phyloP scores from a whole-genome alignment of 805 yeast genomes.

The Wickerhamiella azymoides region DNA sequence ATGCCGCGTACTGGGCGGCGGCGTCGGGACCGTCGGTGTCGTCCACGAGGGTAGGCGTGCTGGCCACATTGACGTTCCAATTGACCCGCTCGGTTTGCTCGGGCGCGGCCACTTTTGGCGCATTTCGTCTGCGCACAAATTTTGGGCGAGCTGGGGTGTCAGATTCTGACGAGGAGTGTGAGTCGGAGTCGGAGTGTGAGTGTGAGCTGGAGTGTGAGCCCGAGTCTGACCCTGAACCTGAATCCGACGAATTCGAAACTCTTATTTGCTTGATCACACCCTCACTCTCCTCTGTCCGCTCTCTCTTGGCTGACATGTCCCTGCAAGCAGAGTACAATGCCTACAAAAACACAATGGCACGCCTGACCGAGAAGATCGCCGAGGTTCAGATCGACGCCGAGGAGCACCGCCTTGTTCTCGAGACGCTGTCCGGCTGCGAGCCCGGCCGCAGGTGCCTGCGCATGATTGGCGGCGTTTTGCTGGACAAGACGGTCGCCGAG shows the following conservation, averaged over 20 bases:
- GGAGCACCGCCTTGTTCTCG: conserved; percentile 41
- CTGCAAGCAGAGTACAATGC: conserved; percentile 30
- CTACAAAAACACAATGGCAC: conserved; percentile 26
- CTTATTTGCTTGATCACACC: no score
- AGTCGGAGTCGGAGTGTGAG: conserved; percentile 11
- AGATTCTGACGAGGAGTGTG: background rate
- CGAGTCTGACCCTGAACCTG: conserved; percentile 12
- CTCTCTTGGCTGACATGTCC: conserved; percentile 11
- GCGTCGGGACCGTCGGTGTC: conserved; percentile 51
- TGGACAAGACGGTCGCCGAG: conserved; percentile 69
- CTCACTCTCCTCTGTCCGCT: conserved; percentile 14
- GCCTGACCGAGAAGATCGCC: conserved; percentile 26
- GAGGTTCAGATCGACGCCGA: conserved; percentile 31
- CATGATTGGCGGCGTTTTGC: conserved; percentile 87
- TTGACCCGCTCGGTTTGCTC: background rate
- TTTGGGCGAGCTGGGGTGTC: conserved; percentile 9
- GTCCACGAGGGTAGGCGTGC: conserved; percentile 32
- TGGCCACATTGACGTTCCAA: conserved; percentile 26
- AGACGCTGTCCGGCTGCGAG: conserved; percentile 40
- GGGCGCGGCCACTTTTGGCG: background rate
- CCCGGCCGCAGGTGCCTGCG: conserved; percentile 65
- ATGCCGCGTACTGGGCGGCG: conserved; percentile 30
- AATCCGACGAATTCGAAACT: conserved; percentile 16
- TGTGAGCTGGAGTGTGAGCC: conserved; percentile 9
- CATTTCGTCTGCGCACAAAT: conserved; percentile 9